Evolutionary conservation across 2,329 filamentous ascomycete genomes (phyloP).

Genomic region (Golovinomyces cichoracearum): DNA sequence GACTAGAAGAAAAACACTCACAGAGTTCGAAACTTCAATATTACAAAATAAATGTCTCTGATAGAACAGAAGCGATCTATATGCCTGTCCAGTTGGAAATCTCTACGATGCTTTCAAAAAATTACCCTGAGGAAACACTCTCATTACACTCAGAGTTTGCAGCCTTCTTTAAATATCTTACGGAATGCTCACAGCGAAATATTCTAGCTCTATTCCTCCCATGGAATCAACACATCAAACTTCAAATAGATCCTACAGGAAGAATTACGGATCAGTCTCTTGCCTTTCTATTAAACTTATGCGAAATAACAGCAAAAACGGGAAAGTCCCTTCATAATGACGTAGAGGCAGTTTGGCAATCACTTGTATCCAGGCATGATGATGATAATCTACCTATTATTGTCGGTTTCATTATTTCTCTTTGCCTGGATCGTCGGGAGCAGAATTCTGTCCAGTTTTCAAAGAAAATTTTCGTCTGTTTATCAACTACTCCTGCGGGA

Average conservation of each 20-base stretch:
- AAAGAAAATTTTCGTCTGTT: conserved; percentile 91
- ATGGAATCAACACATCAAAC: conserved; percentile 84
- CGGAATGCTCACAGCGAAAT: conserved; percentile 63
- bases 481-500: conserved; percentile 64
- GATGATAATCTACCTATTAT: conserved; percentile 77
- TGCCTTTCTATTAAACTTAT: conserved; percentile 76
- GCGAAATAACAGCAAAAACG: conserved; percentile 87
- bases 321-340: conserved; percentile 78
- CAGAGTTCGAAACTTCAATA: conserved; percentile 83
- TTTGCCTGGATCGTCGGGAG: conserved; percentile 79
- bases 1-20: conserved; percentile 57
- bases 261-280: conserved; percentile 79
- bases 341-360: conserved; percentile 92
- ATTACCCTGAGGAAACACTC: conserved; percentile 73
- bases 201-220: conserved; percentile 84
- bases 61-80: conserved; percentile 95
- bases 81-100: conserved; percentile 95
- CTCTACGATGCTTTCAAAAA: conserved; percentile 65
- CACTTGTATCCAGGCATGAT: conserved; percentile 69
- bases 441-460: conserved; percentile 97
- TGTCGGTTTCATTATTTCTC: conserved; percentile 81
- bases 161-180: conserved; percentile 68
- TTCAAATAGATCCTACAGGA: conserved; percentile 75
- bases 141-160: conserved; percentile 92
- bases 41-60: conserved; percentile 92